Evolutionary conservation across 805 yeast genomes (phyloP), one percentile per base, ranked within the genome.

Genomic region (Maudiozyma saulgeensis): DNA sequence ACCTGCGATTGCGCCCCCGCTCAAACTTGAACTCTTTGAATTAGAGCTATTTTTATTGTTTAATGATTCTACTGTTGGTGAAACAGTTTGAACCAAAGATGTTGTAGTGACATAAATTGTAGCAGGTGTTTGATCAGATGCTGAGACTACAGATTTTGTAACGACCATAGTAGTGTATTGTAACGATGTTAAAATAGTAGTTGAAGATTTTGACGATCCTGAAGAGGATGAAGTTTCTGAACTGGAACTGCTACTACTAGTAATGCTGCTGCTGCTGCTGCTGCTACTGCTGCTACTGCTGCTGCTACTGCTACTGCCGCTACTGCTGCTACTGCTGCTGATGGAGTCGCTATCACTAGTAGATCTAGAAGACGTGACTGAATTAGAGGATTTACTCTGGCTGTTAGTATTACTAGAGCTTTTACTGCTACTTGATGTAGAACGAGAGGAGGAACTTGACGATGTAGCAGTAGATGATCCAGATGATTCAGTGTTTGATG

Each of bases 1-100:
- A 41, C 84, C 84, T 6, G 81, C 83, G 48, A 78, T 78, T 28
- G 82, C 81, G 19, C 84, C 84, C 41, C 58, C 65, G 41, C 63
- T 56, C 35, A 63, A 23, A 13, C 26, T 34, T 15, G 46, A 35
- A 13, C 37, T 16, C 31, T 52, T 48, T 13, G 40, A 43, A 16
- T 23, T 43, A 9, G 11, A 25, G 26, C 40, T 34, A n/a, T 39
- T 39, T 25, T 32, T 18, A 31, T 16, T 39, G 31, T 5, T 26
- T 16, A 23, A 19, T 23, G 31, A 13, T 16, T 34, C n/a, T 1
- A 37, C 21, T 7, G 56, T 41, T 2, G 62, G 40, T 7, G 60
- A 39, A 3, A 31, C 21, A 1, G 50, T 49, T 34, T 59, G 50
- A 2, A 65, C 53, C n/a, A 64, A 50, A 9, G 66, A 53, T 1